Evolutionary conservation across 805 yeast species (phyloP).

Genomic region (Scheffersomyces ergatensis): DNA sequence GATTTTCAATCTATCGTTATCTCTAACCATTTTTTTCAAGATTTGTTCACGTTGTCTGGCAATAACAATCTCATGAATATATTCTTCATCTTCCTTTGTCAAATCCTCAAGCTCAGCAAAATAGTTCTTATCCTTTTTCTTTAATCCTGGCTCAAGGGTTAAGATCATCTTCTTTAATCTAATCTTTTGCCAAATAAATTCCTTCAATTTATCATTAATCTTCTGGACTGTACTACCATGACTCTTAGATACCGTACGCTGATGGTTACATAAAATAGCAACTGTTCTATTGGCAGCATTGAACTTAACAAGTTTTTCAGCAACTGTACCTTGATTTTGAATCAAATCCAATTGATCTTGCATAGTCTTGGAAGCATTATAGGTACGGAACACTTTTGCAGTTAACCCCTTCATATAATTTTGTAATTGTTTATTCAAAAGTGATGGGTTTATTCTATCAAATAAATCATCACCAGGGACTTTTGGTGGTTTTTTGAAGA

Average conservation of each 20-base stretch:
- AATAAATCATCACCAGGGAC: slow-evolving; percentile 89
- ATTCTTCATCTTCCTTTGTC: slow-evolving; percentile 58
- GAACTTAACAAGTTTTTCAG: slow-evolving; percentile 81
- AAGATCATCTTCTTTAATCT: slow-evolving; percentile 70
- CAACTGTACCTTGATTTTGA: slow-evolving; percentile 80
- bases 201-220: slow-evolving; percentile 73
- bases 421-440: slow-evolving; percentile 83
- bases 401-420: slow-evolving; percentile 90
- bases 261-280: slow-evolving; percentile 96
- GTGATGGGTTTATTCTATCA: slow-evolving; percentile 82
- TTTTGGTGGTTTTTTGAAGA: slow-evolving; percentile 87
- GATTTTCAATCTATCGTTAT: slow-evolving; percentile 67
- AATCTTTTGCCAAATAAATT: slow-evolving; percentile 80
- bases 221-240: slow-evolving; percentile 81
- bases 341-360: slow-evolving; percentile 88
- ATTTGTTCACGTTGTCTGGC: slow-evolving; percentile 66
- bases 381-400: slow-evolving; percentile 96
- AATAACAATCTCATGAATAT: slow-evolving; percentile 57
- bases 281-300: slow-evolving; percentile 96
- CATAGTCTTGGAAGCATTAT: slow-evolving; percentile 95
- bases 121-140: slow-evolving; percentile 51
- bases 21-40: slow-evolving; percentile 65
- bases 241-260: slow-evolving; percentile 82
- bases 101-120: slow-evolving; percentile 70
- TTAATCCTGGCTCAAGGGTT: slow-evolving; percentile 54